phyloP scores from a whole-genome alignment of 2,329 filamentous ascomycete species.

The Hyphodiscus sp. region DNA sequence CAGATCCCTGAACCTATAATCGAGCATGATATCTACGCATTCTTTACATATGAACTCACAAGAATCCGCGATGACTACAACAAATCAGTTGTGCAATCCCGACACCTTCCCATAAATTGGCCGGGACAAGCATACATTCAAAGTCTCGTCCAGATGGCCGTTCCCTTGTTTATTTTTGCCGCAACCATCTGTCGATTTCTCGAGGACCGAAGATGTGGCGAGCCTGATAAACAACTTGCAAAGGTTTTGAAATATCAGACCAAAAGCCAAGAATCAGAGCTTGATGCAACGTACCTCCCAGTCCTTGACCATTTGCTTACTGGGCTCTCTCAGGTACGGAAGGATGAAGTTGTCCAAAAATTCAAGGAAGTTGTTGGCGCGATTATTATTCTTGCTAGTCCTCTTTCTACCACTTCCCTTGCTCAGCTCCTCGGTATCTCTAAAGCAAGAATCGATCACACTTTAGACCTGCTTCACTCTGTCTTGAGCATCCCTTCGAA shows the following conservation, averaged over 20 bases:
- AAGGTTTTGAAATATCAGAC: constrained; percentile 21
- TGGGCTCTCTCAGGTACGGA: constrained; percentile 5
- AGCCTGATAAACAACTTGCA: constrained; percentile 21
- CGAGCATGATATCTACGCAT: constrained; percentile 11
- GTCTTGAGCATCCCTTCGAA: constrained; percentile 29
- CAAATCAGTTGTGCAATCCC: not conserved
- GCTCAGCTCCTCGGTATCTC: constrained; percentile 23
- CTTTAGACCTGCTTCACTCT: constrained; percentile 30
- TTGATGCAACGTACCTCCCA: constrained; percentile 22
- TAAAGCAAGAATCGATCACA: constrained; percentile 13
- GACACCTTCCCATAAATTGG: constrained; percentile 2
- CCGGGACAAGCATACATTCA: constrained; percentile 6
- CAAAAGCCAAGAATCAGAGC: constrained; percentile 13
- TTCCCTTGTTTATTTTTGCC: constrained; percentile 32
- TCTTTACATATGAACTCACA: constrained; percentile 9
- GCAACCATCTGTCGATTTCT: constrained; percentile 23
- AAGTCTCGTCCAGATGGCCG: constrained; percentile 25
- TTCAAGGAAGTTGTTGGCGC: constrained; percentile 24
- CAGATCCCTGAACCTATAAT: constrained; percentile 11
- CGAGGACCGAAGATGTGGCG: constrained; percentile 10
- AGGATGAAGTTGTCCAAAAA: constrained; percentile 13
- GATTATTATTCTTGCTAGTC: constrained; percentile 17
- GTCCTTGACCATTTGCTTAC: constrained; percentile 17
- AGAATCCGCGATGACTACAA: constrained; percentile 9
- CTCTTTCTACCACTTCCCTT: constrained; percentile 28